A percentile compares a stretch with the other conserved stretches of the same genome.
phyloP scores from a whole-genome alignment of 2,329 filamentous ascomycete genomes.

The Monilinia aucupariae region DNA sequence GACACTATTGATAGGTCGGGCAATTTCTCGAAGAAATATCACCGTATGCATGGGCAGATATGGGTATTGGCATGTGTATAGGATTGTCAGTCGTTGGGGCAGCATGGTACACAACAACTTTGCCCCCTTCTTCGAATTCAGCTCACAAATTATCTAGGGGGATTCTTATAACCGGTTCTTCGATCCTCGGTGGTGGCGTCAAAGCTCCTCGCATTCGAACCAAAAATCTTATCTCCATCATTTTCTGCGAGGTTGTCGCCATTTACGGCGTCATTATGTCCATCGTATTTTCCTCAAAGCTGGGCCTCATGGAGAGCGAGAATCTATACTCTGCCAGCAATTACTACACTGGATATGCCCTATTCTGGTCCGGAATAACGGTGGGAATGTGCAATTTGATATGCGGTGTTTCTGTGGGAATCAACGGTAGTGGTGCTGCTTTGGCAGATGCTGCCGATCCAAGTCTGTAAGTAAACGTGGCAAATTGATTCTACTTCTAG shows the following conservation, averaged over 20 bases:
- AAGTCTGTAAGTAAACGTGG: conserved; percentile 61
- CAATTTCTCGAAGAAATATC: conserved; percentile 91
- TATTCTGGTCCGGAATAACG: conserved; percentile 94
- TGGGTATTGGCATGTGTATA: conserved; percentile 91
- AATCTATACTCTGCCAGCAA: conserved; percentile 68
- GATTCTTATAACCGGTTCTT: conserved; percentile 97
- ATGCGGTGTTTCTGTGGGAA: conserved; percentile 93
- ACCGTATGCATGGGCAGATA: conserved; percentile 85
- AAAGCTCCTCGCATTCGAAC: conserved; percentile 95
- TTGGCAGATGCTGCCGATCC: conserved; percentile 92
- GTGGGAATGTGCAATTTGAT: conserved; percentile 95
- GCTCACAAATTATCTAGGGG: conserved; percentile 57
- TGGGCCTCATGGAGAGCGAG: conserved; percentile 60
- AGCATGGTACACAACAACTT: conserved; percentile 65
- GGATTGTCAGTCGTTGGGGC: conserved; percentile 93
- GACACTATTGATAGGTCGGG: conserved; percentile 58
- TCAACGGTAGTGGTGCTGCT: conserved; percentile 95
- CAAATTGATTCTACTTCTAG: background rate
- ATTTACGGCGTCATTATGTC: conserved; percentile 99
- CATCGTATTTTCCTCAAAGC: conserved; percentile 92
- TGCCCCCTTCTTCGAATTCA: background rate
- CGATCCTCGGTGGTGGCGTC: conserved; percentile 94
- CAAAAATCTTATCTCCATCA: conserved; percentile 99
- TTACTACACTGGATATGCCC: conserved; percentile 89
- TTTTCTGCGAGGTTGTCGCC: conserved; percentile 99